Conservation (phyloP, 2,329 filamentous ascomycete genomes). For the Capronia americana region DNA sequence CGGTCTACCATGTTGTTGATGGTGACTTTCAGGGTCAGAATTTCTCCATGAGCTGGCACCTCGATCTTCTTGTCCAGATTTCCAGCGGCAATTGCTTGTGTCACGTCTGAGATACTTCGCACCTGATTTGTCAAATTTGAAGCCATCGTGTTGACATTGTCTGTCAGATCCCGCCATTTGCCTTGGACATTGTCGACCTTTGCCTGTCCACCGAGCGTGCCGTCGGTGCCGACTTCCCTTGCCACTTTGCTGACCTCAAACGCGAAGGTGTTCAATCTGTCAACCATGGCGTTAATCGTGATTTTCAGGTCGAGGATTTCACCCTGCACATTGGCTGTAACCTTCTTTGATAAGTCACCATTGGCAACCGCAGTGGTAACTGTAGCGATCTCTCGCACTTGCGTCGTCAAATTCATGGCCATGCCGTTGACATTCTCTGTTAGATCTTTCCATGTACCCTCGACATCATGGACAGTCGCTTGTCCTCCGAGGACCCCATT, state of each 20-base stretch:
- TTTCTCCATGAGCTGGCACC: constrained; percentile 93
- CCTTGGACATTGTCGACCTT: constrained; percentile 70
- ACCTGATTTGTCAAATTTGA: constrained; percentile 72
- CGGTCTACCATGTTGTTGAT: constrained; percentile 99
- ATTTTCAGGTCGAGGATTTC: constrained; percentile 96
- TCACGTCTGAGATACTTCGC: constrained; percentile 90
- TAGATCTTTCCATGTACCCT: constrained; percentile 95
- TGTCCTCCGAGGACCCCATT: constrained; percentile 94
- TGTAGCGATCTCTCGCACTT: constrained; percentile 96
- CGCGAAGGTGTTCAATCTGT: constrained; percentile 67
- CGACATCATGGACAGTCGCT: constrained; percentile 92
- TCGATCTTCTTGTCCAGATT: constrained; percentile 97
- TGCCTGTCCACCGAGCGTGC: constrained; percentile 68
- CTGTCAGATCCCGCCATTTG: constrained; percentile 71
- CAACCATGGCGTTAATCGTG: constrained; percentile 76
- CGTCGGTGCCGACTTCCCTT: constrained; percentile 69
- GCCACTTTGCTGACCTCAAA: constrained; percentile 71
- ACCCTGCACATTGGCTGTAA: constrained; percentile 88
- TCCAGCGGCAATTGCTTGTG: constrained; percentile 91
- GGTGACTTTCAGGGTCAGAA: constrained; percentile 89
- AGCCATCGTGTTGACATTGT: constrained; percentile 72
- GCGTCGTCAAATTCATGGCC: constrained; percentile 97
- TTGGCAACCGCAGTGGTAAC: constrained; percentile 95
- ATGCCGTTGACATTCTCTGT: constrained; percentile 97
- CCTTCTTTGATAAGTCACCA: constrained; percentile 94